These are phyloP conservation scores for Aspergillus sergii DNA, from an alignment of 2,329 filamentous ascomycete genomes.

Conservation along the genomic window DNA sequence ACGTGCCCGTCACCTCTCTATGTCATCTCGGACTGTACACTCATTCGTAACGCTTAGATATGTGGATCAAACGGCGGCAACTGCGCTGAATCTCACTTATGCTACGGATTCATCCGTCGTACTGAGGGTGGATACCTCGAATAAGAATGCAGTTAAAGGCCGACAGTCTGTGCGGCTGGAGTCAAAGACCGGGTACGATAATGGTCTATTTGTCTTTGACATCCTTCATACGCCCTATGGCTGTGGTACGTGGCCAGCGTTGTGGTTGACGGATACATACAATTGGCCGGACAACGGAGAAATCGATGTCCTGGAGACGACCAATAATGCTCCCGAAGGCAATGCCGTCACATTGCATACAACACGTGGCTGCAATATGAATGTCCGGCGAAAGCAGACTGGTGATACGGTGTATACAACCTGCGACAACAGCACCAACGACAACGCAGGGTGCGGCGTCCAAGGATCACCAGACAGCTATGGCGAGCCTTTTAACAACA, in stretches of 20 bases:
- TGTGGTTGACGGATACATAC: constrained; percentile 65
- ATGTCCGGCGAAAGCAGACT: constrained; percentile 57
- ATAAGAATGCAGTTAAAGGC: constrained; percentile 60
- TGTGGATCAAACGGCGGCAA: constrained; percentile 41
- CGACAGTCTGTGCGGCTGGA: constrained; percentile 66
- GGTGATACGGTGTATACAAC: constrained; percentile 48
- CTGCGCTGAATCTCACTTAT: constrained; percentile 61
- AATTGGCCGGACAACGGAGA: constrained; percentile 68
- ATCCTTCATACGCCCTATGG: constrained; percentile 65
- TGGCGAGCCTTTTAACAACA: constrained; percentile 56
- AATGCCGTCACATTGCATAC: constrained; percentile 66
- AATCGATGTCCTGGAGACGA: constrained; percentile 64
- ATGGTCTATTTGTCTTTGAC: constrained; percentile 70
- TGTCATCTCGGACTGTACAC: background rate
- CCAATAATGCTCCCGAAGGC: constrained; percentile 57
- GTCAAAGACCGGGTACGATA: constrained; percentile 62
- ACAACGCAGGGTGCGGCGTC: constrained; percentile 63
- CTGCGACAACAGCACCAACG: constrained; percentile 56
- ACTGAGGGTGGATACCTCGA: constrained; percentile 63
- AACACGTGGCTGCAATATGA: constrained; percentile 55
- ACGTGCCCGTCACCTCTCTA: constrained; percentile 34
- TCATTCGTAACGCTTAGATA: constrained; percentile 29
- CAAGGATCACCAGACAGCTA: constrained; percentile 48
- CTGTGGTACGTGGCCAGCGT: constrained; percentile 66
- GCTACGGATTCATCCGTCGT: constrained; percentile 57